Base-by-base conservation (phyloP, 2,329 filamentous ascomycete genomes). In the Exophiala dermatitidis region DNA sequence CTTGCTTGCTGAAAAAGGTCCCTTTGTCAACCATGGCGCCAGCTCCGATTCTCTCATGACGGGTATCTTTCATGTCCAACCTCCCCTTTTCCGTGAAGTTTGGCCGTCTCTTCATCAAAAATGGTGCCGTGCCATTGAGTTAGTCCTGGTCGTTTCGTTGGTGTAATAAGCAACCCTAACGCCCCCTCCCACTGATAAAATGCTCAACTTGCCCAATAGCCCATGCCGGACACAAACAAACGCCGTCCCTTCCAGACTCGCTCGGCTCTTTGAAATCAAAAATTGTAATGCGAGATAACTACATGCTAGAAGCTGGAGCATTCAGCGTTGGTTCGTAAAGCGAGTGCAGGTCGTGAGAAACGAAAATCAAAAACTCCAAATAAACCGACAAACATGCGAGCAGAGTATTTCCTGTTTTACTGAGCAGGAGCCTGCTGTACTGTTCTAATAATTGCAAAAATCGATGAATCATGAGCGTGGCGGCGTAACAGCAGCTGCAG, bases 51-150 rank as follows among this genome's bases (percentile, higher is more conserved):
- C 32, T 48, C 43, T 49, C 54, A 41, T 51, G 44, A 54, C 54
- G 50, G 54, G 50, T 57, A 53, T 57, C 54, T 50, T 52, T 54
- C 47, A 45, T 54, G 54, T 50, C 51, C 51, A 53, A 57, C 40
- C 34, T 45, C 42, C 19, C 19, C 12, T 43, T 30, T 46, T 19
- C 19, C 19, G 19, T 19, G 19, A 41, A 57, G 50, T 51, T 51
- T 45, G 44, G 43, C 51, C 54, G 47, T 50, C 54, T 53, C 54
- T 53, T 53, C 44, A 47, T 53, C 43, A 50, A 50, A 46, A 47
- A 46, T 36, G 44, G 26, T 38, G 49, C 33, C 10, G 38, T 34
- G 12, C 38, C 12, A 4, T 28, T 12, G 5, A 5, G 7, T 47
- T 44, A 52, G 31, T 41, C 19, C 50, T 52, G 50, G 33, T 52